phyloP scores from a whole-genome alignment of 2,329 filamentous ascomycete species.

The Alternaria sp. region DNA sequence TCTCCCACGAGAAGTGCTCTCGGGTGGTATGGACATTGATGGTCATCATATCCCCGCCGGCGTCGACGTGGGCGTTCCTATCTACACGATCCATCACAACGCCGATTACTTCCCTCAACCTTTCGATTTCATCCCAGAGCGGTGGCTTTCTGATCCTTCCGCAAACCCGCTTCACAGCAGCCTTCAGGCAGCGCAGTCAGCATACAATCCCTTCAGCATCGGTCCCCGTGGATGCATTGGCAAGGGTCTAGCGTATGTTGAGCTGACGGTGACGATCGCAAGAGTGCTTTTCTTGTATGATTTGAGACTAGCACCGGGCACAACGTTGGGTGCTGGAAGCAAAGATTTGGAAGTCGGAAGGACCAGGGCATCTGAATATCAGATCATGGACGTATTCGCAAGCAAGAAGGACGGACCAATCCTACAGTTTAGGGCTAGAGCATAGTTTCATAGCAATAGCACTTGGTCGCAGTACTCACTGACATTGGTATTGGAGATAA shows the following conservation, averaged over 20 bases:
- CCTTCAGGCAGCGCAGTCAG: slow-evolving; percentile 63
- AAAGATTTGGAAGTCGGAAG: slow-evolving; percentile 45
- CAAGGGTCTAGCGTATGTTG: slow-evolving; percentile 73
- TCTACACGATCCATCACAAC: slow-evolving; percentile 53
- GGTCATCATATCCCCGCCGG: slow-evolving; percentile 49
- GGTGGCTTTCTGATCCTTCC: slow-evolving; percentile 47
- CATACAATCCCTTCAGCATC: slow-evolving; percentile 78
- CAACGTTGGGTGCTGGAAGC: slow-evolving; percentile 42
- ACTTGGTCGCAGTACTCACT: not conserved
- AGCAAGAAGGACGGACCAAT: slow-evolving; percentile 76
- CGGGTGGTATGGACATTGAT: slow-evolving; percentile 51
- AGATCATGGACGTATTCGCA: slow-evolving; percentile 77
- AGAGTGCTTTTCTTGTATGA: slow-evolving; percentile 70
- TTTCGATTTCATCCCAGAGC: slow-evolving; percentile 50
- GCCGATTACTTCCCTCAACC: slow-evolving; percentile 49
- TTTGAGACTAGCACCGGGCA: slow-evolving; percentile 53
- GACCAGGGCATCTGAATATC: slow-evolving; percentile 65
- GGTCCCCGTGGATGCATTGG: slow-evolving; percentile 77
- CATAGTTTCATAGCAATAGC: not conserved
- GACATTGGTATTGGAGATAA: too few species aligned
- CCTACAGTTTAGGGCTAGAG: slow-evolving; percentile 61
- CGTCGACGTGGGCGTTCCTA: slow-evolving; percentile 48
- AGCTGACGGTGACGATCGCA: slow-evolving; percentile 71
- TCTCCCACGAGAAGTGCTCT: slow-evolving; percentile 50
- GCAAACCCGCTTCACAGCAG: slow-evolving; percentile 42